Evolutionary conservation across 139 green algal species (phyloP), one percentile per base, ranked within the genome.

Genomic region (Micromonas commoda): DNA sequence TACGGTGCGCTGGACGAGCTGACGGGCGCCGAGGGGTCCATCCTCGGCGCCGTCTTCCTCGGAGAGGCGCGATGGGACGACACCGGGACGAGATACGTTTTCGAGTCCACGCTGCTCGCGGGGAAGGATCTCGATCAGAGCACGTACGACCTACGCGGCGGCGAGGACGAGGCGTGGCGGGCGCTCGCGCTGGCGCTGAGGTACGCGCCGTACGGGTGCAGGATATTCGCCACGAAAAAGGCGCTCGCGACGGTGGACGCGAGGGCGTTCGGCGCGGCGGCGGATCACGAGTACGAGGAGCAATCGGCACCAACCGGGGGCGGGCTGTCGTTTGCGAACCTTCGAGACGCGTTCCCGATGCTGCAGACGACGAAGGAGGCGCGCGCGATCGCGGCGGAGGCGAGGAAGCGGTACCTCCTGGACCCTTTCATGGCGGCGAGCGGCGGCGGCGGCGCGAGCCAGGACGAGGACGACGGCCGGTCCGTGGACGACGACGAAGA

Each of bases 91-190:
- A 23, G 9, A 9, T 57, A 23, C 45, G 45, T 57, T 9, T 68
- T 68, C 60, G 24, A 29, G n/a, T 29, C 60, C 24, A 68, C 60
- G 24, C 24, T 68, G 24, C 26, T 68, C 24, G 60, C 60, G 6
- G 60, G 60, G 0, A 68, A 68, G 60, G 60, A 68, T 5, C 28
- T 68, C 60, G 60, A 68, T 16, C 60, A 68, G 60, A 68, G 19
- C 60, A 32, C 13, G 13, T 68, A 68, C 60, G 60, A 68, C 60
- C 13, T 29, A 16, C 19, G 13, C 24, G 60, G 60, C 60, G 60
- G n/a, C 60, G 24, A 19, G 24, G 60, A 19, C 13, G 60, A 29
- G 24, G 60, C 60, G 60, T 68, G 24, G 24, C 5, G 28, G 19
- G 60, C 60, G n/a, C 24, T 24, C 24, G 60, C 60, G n/a, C 60